Evolutionary conservation across 2,329 filamentous ascomycete genomes (phyloP), one percentile per base, ranked within the genome.

Genomic region (Fusarium pseudoanthophilum): DNA sequence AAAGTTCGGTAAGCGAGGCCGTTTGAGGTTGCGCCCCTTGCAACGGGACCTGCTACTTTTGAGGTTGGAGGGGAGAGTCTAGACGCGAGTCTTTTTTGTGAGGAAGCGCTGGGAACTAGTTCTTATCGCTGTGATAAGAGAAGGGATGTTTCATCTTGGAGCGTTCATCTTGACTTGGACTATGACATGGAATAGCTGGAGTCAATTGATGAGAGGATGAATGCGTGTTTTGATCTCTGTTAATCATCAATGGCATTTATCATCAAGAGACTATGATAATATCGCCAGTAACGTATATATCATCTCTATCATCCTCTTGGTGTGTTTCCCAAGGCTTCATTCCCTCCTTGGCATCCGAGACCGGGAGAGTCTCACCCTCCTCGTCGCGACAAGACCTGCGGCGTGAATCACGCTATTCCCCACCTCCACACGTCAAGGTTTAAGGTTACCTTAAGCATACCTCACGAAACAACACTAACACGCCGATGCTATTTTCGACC

Each of bases 371-470:
- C 45, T 65, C 63, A 66, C 2, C 4, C 26, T n/a, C 26, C 42
- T 32, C 15, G 21, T 37, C 48, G 59, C 59, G 59, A 64, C 63
- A 56, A n/a, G 28, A 48, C 26, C 59, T 66, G 63, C 40, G 40
- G 52, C 63, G 42, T 45, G 40, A 46, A 40, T 40, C 30, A 42
- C 26, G n/a, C 36, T 37, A 56, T 36, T 64, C 34, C 34, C 28
- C 52, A 60, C 48, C 62, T 63, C 48, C 39, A 3, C 46, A 48
- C 42, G 20, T 48, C 58, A 66, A 64, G 46, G 58, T 63, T 66
- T 66, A 66, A 52, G 48, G 59, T 66, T 66, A 66, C 42, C 48
- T 53, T 56, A 66, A 66, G 59, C 63, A 49, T 66, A 66, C 28
- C 18, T 36, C 9, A 37, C 43, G 49, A 66, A 49, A 56, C 63